Percentiles rank a stretch among this genome's conserved stretches.
Evolutionary conservation across 345 rosid genomes (phyloP).

Genomic region (Salix suchowensis): DNA sequence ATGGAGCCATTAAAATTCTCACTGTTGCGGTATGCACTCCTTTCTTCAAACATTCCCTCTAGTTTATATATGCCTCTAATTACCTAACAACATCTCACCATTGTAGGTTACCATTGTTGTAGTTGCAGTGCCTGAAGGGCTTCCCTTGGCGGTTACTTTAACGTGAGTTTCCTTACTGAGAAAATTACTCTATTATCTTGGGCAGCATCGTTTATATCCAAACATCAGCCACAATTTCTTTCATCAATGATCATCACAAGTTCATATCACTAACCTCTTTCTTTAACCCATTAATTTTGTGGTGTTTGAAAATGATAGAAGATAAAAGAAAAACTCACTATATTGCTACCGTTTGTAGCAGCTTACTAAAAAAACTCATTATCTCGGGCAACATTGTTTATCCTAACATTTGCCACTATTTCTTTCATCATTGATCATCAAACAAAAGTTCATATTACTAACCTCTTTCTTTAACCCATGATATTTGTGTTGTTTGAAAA

Average conservation of each 20-base stretch:
- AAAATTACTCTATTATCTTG: neutral
- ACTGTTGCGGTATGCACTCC: constrained; percentile 79
- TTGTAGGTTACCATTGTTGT: constrained; percentile 93
- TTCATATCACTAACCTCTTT: neutral
- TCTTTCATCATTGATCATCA: neutral
- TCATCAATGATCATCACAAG: neutral
- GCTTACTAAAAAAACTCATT: neutral
- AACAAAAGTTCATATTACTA: neutral
- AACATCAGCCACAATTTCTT: neutral
- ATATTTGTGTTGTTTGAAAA: neutral
- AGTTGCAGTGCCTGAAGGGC: constrained; percentile 99
- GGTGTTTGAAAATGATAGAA: neutral
- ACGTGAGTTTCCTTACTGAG: constrained; percentile 54
- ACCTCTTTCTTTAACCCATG: neutral
- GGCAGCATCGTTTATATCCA: neutral
- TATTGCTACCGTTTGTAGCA: too few species aligned
- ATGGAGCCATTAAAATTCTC: constrained; percentile 78
- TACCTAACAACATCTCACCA: constrained; percentile 1
- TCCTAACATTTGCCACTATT: neutral
- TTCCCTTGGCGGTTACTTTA: constrained; percentile 97
- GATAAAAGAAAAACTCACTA: neutral
- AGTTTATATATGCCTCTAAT: neutral
- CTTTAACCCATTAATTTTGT: neutral
- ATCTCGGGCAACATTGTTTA: neutral
- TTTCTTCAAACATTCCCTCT: neutral